phyloP scores from a whole-genome alignment of 495 filamentous ascomycete genomes.

The Podospora pseudoanserina region DNA sequence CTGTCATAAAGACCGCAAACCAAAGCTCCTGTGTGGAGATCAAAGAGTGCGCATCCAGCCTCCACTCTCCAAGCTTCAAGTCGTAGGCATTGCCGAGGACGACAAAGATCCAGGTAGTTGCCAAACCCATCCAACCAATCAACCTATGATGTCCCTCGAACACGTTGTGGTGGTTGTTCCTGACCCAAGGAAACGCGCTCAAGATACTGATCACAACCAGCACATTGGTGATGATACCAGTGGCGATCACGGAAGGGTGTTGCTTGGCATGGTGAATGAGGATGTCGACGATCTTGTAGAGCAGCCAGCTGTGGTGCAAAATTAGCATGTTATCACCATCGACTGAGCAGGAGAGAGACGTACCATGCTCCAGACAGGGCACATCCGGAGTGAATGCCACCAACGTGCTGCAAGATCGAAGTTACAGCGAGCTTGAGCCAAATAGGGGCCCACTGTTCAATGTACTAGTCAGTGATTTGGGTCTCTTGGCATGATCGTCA shows the following conservation, averaged over 20 bases:
- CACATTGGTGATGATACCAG: constrained; percentile 42
- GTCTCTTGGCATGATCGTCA: neutral
- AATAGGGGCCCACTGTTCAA: constrained; percentile 39
- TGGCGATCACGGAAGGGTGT: constrained; percentile 36
- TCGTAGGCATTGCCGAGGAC: constrained; percentile 41
- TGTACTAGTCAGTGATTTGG: constrained; percentile 13
- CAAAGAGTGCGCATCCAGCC: constrained; percentile 34
- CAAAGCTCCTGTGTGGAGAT: constrained; percentile 43
- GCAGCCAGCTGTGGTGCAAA: constrained; percentile 34
- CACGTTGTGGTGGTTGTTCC: constrained; percentile 41
- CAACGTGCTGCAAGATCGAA: constrained; percentile 43
- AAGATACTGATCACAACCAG: constrained; percentile 42
- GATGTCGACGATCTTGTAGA: constrained; percentile 45
- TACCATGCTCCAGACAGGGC: constrained; percentile 44
- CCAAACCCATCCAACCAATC: constrained; percentile 44
- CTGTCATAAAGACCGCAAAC: constrained; percentile 46
- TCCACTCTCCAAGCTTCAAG: constrained; percentile 36
- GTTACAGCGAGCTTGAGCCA: constrained; percentile 38
- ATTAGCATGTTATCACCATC: constrained; percentile 10
- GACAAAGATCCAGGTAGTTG: constrained; percentile 44
- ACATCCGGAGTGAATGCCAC: constrained; percentile 45
- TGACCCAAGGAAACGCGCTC: constrained; percentile 46
- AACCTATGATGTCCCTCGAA: constrained; percentile 46
- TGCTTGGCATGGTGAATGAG: constrained; percentile 29
- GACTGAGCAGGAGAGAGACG: constrained; percentile 1